Evolutionary conservation across 1,284 basidiomycete species (phyloP), one percentile per base, ranked within the genome.

Genomic region (Vanrija sp.): DNA sequence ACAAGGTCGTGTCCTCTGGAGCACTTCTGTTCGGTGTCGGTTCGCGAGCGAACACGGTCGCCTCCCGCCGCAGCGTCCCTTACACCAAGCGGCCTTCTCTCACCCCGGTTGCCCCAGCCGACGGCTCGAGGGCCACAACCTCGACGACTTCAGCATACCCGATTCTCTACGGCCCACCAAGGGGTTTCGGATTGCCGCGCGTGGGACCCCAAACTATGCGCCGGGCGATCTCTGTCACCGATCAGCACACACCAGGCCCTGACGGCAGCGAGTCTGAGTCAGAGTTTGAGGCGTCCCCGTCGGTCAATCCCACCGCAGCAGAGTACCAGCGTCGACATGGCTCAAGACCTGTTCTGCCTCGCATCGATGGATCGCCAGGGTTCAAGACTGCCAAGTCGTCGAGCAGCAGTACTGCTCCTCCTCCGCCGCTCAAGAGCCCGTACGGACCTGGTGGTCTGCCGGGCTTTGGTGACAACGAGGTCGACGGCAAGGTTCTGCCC

Each of bases 391-490:
- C 57, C 18, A 44, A 58, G 25, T 58, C 56, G 45, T 57, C 56
- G 24, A 54, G 61, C 39, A 14, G 39, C n/a, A 23, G 46, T 9
- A 10, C 31, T 14, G 15, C 31, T 4, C 15, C 31, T 14, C 31
- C 31, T 9, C 31, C 31, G 15, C 31, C 31, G 5, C 36, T 18
- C 46, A 24, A 45, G 8, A 64, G 60, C 47, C 61, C 60, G 10
- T 64, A 63, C 51, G 65, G 60, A 4, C 51, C 56, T n/a, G 58
- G 63, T 31, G 84, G 84, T 22, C 67, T 88, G 56, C 83, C 85
- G 49, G 86, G 89, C 0, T 94, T 94, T 71, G 88, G 92, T n/a
- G 88, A 91, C 65, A 91, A 92, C 65, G 93, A 97, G 73, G 84
- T 87, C 22, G 81, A 87, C 59, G 92, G 93, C 44, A 98, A 98